phyloP scores from a whole-genome alignment of 2,329 filamentous ascomycete species.

The Geosmithia putterillii region DNA sequence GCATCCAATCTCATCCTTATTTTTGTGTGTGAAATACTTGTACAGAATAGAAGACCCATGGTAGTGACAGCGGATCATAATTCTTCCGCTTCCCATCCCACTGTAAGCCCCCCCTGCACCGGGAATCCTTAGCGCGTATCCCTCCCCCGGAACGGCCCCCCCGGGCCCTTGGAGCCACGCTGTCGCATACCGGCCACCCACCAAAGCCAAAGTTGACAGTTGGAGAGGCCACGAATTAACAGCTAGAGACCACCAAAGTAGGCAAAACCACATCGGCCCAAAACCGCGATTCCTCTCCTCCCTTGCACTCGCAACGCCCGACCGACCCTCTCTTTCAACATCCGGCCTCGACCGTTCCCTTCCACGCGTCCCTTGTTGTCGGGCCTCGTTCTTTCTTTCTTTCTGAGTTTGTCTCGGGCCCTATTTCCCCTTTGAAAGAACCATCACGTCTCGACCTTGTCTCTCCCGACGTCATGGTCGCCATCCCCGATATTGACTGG shows the following conservation, averaged over 20 bases:
- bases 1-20: too few species aligned
- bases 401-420: neutral
- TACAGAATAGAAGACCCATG: too few species aligned
- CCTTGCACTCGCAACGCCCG: too few species aligned
- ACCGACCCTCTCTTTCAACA: too few species aligned
- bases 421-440: neutral
- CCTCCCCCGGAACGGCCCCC: neutral
- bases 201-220: neutral
- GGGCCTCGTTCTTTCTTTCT: neutral
- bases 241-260: too few species aligned
- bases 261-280: too few species aligned
- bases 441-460: neutral
- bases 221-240: neutral
- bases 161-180: neutral
- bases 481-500: slow-evolving; percentile 50
- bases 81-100: neutral
- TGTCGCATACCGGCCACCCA: neutral
- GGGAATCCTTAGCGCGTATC: neutral
- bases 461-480: neutral
- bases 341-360: too few species aligned
- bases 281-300: too few species aligned
- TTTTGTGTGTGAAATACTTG: too few species aligned
- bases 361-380: too few species aligned
- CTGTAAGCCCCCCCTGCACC: too few species aligned
- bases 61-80: too few species aligned